Base-by-base conservation (phyloP, 148 eudicot genomes). In the Chenopodium suecicum region DNA sequence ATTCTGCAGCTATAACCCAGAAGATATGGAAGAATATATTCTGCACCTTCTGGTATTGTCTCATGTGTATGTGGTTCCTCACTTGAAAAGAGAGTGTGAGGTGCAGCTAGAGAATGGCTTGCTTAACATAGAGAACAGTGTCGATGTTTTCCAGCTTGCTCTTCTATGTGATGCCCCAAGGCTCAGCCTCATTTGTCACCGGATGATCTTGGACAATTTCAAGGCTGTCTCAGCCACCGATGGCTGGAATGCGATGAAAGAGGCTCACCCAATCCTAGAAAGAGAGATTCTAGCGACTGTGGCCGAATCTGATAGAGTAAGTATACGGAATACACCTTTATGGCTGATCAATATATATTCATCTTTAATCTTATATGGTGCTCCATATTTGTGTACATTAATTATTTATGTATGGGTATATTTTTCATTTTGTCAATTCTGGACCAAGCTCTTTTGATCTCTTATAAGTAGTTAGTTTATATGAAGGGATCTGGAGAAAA, bases 91-190 rank as follows among this genome's bases (percentile, higher is more conserved):
- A 70, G 79, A 89, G 74, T 97, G 98, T 77, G 94, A 90, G 75
- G 23, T 77, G 73, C 80, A 47, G 70, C 64, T 97, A 5, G 98
- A 94, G 84, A 84, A 84, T 31, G 89, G 89, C 58, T 70, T 88
- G 81, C 86, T 96, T 9, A 91, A 74, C 47, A 68, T 82, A 11
- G 97, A 94, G 71, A 92, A 97, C 63, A 88, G 85, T 7, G 56
- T 90, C 0, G 99, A 97, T 54, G 83, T 90, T 25, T 94, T 94
- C 79, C 99, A 97, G 87, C 88, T 97, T 8, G 92, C 98, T 52
- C 84, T 94, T 73, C 88, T 97, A 27, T 94, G 99, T 86, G 98
- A 97, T 78, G 90, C 94, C 19, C 93, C 99, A 62, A 88, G 97
- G 32, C 93, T 97, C 37, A 63, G 94, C 86, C 86, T 92, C 76